Evolutionary conservation across 2,329 filamentous ascomycete species (phyloP).

Genomic region (Blastomyces percursus): DNA sequence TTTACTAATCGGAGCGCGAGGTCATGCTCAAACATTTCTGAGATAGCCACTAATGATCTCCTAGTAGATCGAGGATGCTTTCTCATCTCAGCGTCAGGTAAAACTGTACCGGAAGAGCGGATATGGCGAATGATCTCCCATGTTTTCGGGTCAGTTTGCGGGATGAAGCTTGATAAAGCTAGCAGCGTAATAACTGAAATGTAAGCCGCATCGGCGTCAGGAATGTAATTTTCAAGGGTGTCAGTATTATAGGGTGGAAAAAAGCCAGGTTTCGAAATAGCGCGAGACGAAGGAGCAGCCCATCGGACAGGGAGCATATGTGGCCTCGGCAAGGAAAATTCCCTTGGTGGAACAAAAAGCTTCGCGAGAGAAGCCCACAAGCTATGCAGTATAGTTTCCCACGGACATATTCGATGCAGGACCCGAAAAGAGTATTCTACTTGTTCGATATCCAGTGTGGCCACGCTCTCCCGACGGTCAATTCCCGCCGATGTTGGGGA

Average conservation of each 20-base stretch:
- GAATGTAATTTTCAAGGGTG: conserved; percentile 23
- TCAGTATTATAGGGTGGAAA: not conserved
- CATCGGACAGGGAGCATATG: conserved; percentile 16
- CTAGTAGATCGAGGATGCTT: conserved; percentile 23
- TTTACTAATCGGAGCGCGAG: conserved; percentile 41
- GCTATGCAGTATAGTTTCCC: conserved; percentile 33
- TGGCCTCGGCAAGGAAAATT: conserved; percentile 19
- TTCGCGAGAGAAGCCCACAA: conserved; percentile 32
- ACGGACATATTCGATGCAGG: conserved; percentile 29
- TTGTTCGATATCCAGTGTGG: conserved; percentile 16
- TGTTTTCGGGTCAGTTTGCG: conserved; percentile 26
- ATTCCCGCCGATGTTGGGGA: not conserved
- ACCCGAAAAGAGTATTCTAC: conserved; percentile 27
- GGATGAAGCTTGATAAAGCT: conserved; percentile 29
- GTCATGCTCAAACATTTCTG: conserved; percentile 42
- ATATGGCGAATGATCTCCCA: conserved; percentile 35
- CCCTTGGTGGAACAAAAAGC: conserved; percentile 30
- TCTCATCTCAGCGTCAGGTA: conserved; percentile 29
- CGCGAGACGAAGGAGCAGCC: conserved; percentile 19
- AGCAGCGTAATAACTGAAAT: conserved; percentile 30
- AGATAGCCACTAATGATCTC: conserved; percentile 24
- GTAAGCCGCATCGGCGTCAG: conserved; percentile 31
- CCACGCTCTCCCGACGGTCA: conserved; percentile 7
- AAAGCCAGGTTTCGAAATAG: conserved; percentile 3
- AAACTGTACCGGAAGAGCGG: conserved; percentile 29